Base-by-base conservation (phyloP, 371 early-diverging fungal species). In the Massospora cicadina region DNA sequence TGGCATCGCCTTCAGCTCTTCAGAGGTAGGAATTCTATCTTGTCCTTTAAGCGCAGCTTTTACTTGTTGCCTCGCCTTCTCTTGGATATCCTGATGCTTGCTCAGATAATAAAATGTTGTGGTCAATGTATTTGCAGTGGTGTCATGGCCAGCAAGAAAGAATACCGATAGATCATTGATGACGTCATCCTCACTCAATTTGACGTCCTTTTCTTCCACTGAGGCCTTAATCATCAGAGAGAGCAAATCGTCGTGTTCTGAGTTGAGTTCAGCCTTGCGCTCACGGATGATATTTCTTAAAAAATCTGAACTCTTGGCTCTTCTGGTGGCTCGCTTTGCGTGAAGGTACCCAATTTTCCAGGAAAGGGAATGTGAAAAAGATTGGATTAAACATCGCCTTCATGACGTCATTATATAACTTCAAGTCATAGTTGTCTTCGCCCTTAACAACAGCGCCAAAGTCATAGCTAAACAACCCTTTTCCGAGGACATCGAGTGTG, bases 101-200 rank as follows among this genome's bases (percentile, higher is more conserved):
- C 75, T 76, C 30, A 80, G 65, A 27, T 69, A 68, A 64, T 75
- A 74, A 30, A 79, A 5, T 23, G 68, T 70, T 21, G 70, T 71
- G 26, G 75, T 68, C 10, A 76, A 55, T 7, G 78, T 72, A 58
- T 75, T 77, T 7, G 76, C 68, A 23, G 74, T 71, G 2, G 76
- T 76, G 26, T 76, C 76, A 54, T 77, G 79, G 2, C 77, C 75
- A 63, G 78, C 77, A 32, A 77, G 68, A 66, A 77, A 73, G 56
- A 75, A 75, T 7, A 71, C 64, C 2, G 68, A 65, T 43, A 65
- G 67, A 58, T 75, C 58, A 64, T 64, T 31, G 58, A 71, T 29
- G 21, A 69, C 24, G 23, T 68, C 71, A 3, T 65, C 65, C 33
- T 69, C 62, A 0, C 65, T 67, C 1, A 71, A 32, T 25, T 25